A percentile compares a stretch with the other conserved stretches of the same genome.
Conservation (phyloP, 2,329 filamentous ascomycete species). For the Apiospora kogelbergensis region DNA sequence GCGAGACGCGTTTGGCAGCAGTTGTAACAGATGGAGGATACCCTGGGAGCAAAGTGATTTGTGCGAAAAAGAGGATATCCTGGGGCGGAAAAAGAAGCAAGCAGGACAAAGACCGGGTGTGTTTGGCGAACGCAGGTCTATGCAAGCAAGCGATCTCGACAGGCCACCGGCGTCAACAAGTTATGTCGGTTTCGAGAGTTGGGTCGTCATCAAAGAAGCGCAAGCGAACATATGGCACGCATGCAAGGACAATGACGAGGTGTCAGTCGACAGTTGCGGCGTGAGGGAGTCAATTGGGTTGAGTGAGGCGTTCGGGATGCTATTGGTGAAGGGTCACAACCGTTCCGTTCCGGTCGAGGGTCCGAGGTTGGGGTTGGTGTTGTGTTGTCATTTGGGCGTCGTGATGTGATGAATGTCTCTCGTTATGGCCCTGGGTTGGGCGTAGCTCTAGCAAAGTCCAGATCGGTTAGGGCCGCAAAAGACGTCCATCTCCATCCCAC, state of each 20-base stretch:
- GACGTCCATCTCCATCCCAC: constrained; percentile 2
- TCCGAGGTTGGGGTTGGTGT: constrained; percentile 17
- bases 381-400: constrained; percentile 16
- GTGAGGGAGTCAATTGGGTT: constrained; percentile 8
- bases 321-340: constrained; percentile 19
- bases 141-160: constrained; percentile 22
- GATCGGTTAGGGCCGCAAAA: neutral
- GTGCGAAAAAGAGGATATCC: constrained; percentile 7
- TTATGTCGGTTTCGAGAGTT: constrained; percentile 17
- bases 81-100: constrained; percentile 17
- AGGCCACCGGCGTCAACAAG: constrained; percentile 20
- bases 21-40: neutral
- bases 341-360: constrained; percentile 18
- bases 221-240: neutral
- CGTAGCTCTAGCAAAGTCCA: constrained; percentile 1
- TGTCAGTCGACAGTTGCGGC: neutral
- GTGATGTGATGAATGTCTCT: constrained; percentile 5
- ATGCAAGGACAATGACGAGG: neutral
- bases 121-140: constrained; percentile 17
- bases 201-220: constrained; percentile 21
- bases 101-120: neutral
- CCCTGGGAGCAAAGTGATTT: neutral
- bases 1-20: neutral
- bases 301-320: constrained; percentile 22
- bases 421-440: neutral